Base-by-base conservation (phyloP, 148 eudicot species). In the Silene uniflora region DNA sequence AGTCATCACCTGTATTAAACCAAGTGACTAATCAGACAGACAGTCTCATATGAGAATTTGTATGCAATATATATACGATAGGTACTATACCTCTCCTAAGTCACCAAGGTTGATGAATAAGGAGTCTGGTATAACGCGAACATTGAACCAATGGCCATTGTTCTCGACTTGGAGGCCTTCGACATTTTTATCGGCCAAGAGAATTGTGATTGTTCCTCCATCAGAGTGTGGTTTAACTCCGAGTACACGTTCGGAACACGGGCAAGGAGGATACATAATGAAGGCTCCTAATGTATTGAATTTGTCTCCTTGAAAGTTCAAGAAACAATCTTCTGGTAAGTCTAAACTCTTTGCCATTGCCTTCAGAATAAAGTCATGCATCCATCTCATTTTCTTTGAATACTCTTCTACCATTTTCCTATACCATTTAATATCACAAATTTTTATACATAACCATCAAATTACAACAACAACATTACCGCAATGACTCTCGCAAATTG, bases 181-280 rank as follows among this genome's bases (percentile, higher is more conserved):
- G 0, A 87, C 90, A 62, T 80, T 67, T 10, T 78, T 70, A 62
- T 89, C 89, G 6, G 80, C 82, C 21, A 83, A 74, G 2, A 80
- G 76, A 27, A 76, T 27, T 0, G 81, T 71, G 35, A 83, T 17
- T 5, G 76, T 83, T 3, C 75, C 11, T 5, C 87, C 88, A 80
- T 89, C 90, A 0, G 88, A 72, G 67, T 89, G 92, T 13, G 89
- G 82, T 62, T 79, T 82, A n/a, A 85, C 16, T 0, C 90, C 92
- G 0, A 81, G 80, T 14, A 82, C 83, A 1, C 18, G 71, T 6
- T 89, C 89, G 0, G 88, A 87, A 49, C 74, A 66, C 10, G 83
- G 74, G 62, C 91, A 88, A 14, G 67, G 85, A 22, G 89, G 88
- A 66, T 89, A 89, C 62, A 74, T 76, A 65, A 70, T 77, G 46